Evolutionary conservation across 176 grass and related monocot species (phyloP).

Genomic region (Aegilops tauschii): DNA sequence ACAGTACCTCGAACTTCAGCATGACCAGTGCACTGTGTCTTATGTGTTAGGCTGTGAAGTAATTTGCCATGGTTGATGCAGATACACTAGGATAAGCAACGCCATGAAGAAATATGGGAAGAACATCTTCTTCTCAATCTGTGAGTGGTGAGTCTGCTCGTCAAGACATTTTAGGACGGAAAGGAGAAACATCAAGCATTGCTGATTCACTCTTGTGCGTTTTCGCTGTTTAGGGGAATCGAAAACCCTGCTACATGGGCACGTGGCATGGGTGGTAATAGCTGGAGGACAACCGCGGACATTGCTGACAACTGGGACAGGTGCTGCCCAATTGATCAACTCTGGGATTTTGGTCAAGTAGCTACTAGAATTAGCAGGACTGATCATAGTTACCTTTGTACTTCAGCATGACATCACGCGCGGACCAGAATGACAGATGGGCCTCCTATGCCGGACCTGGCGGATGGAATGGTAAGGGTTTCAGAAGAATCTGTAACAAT

Average conservation of each 20-base stretch:
- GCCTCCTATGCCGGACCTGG: constrained; percentile 82
- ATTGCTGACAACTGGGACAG: constrained; percentile 83
- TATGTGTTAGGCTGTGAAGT: not conserved
- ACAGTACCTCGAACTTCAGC: not conserved
- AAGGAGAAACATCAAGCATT: not conserved
- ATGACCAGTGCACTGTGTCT: not conserved
- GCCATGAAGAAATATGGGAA: constrained; percentile 73
- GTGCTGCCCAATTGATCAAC: constrained; percentile 31
- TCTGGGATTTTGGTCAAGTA: not conserved
- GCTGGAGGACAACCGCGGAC: constrained; percentile 90
- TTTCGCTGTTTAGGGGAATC: constrained; percentile 45
- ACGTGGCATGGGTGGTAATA: constrained; percentile 54
- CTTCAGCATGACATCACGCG: constrained; percentile 82
- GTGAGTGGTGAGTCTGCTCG: constrained; percentile 66
- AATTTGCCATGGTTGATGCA: constrained; percentile 27
- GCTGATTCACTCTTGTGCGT: not conserved
- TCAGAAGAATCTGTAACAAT: not conserved
- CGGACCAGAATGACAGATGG: constrained; percentile 93
- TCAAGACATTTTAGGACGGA: not conserved
- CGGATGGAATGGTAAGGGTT: constrained; percentile 78
- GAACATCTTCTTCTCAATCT: constrained; percentile 88
- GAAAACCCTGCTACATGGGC: constrained; percentile 91
- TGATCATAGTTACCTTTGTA: constrained; percentile 14
- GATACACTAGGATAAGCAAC: constrained; percentile 78
- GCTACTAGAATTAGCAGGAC: not conserved